Base-by-base conservation (phyloP, 352 stramenopile species). In the Peronospora tabacina region DNA sequence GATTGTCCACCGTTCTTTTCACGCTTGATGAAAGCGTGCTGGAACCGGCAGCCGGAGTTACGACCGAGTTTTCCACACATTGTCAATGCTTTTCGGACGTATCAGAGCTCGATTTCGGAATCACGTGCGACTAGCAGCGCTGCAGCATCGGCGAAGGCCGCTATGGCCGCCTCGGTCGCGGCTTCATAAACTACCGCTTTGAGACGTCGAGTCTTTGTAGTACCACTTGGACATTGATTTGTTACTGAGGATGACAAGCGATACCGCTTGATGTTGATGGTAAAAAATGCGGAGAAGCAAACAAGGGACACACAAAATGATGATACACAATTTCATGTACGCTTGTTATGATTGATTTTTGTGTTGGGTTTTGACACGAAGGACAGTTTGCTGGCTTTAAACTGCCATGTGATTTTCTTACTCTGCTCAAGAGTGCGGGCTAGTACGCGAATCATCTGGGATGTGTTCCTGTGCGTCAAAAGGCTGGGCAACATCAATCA, bases 1-100 rank as follows among this genome's bases (percentile, higher is more conserved):
- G 73, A 82, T 15, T 86, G 75, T 36, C 75, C 72, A 40, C 72
- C 72, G 1, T 86, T 86, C 57, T 80, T 86, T 45, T 75, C 72
- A 24, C 63, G 72, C 4, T 55, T 86, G 12, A 86, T 86, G 75
- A 86, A 86, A 52, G 70, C 75, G 4, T 86, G 75, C 55, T 86
- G 75, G 75, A 82, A 81, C 54, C 68, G 75, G 41, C 75, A 86
- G 42, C 75, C 75, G 1, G 75, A 86, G 46, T 55, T 86, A 45
- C 75, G 75, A 37, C 75, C 75, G 26, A 79, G 65, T 16, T 86
- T 86, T 45, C 68, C 71, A 12, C 72, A 86, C 48, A 87, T 87
- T 24, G 70, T 84, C 17, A 82, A 68, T 47, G 75, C 75, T 3
- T 80, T 87, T 48, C 73, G 73, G 28, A 75, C 69, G 37, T 76